A percentile compares a stretch with the other conserved stretches of the same genome.
Conservation (phyloP, 2,329 filamentous ascomycete genomes). For the Cercospora zeina region DNA sequence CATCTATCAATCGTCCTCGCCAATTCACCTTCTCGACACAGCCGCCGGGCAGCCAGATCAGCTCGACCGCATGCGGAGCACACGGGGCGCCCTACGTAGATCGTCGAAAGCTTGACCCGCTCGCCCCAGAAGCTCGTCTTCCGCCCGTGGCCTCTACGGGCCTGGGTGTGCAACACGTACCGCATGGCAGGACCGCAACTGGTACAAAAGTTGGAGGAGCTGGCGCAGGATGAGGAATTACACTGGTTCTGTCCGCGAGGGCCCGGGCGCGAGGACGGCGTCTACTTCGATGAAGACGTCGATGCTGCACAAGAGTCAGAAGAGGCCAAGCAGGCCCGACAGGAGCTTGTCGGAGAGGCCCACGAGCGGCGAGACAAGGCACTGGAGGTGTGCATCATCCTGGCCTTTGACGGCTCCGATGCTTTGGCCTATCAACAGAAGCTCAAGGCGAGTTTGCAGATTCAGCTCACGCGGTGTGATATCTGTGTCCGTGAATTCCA, state of each 20-base stretch:
- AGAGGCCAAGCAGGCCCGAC: conserved; percentile 31
- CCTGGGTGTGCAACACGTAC: neutral
- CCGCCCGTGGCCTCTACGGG: neutral
- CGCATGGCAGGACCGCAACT: conserved; percentile 24
- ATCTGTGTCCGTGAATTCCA: conserved; percentile 54
- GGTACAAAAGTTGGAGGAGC: conserved; percentile 28
- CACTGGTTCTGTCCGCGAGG: conserved; percentile 54
- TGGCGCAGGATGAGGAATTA: conserved; percentile 38
- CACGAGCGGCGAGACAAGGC: conserved; percentile 45
- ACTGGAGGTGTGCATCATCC: conserved; percentile 47
- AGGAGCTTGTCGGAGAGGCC: conserved; percentile 43
- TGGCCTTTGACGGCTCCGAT: conserved; percentile 52
- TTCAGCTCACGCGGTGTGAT: conserved; percentile 50
- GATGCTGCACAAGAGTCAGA: conserved; percentile 44
- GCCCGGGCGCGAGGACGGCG: conserved; percentile 37
- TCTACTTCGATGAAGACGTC: conserved; percentile 50
- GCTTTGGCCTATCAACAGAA: conserved; percentile 47
- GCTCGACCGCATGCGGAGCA: neutral
- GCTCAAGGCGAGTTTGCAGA: conserved; percentile 44
- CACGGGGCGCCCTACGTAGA: neutral
- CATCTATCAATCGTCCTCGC: neutral
- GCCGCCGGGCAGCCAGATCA: neutral
- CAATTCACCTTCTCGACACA: neutral
- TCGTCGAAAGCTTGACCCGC: neutral
- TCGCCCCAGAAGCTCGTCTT: neutral